Conservation (phyloP, 352 stramenopile genomes). For the Phytophthora hibernalis region DNA sequence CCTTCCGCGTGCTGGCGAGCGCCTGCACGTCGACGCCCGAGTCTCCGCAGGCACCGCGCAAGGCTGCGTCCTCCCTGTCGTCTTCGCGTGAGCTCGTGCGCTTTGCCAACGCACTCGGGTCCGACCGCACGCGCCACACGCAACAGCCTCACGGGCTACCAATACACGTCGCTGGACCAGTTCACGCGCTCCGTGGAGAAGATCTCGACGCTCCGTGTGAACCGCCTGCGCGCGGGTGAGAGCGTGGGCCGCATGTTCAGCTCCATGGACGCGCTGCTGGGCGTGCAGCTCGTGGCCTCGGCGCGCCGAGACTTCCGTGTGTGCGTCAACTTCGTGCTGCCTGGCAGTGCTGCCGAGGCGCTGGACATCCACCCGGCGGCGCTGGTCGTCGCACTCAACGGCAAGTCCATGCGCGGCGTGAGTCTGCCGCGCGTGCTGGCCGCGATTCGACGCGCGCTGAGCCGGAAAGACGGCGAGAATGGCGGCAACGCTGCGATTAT, state of each 20-base stretch:
- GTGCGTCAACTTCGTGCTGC: slow-evolving; percentile 72
- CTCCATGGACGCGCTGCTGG: slow-evolving; percentile 58
- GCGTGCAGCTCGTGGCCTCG: slow-evolving; percentile 66
- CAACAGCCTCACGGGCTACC: slow-evolving; percentile 28
- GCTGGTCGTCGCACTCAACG: slow-evolving; percentile 67
- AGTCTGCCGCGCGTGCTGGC: slow-evolving; percentile 59
- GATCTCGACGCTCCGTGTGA: slow-evolving; percentile 56
- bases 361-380: slow-evolving; percentile 59
- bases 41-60: slow-evolving; percentile 39
- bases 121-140: slow-evolving; percentile 10
- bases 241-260: slow-evolving; percentile 52
- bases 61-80: slow-evolving; percentile 32
- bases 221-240: slow-evolving; percentile 29
- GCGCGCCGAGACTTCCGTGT: slow-evolving; percentile 66
- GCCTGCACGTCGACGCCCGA: slow-evolving; percentile 43
- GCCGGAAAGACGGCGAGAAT: slow-evolving; percentile 3
- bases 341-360: slow-evolving; percentile 55
- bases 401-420: slow-evolving; percentile 55
- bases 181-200: slow-evolving; percentile 64
- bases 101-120: slow-evolving; percentile 3
- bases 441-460: slow-evolving; percentile 46
- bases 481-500: slow-evolving; percentile 23
- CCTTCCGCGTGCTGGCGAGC: slow-evolving; percentile 46
- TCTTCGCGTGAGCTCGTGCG: slow-evolving; percentile 43
- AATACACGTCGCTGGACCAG: slow-evolving; percentile 38